A percentile compares a stretch with the other conserved stretches of the same genome.
phyloP scores from a whole-genome alignment of 192 early-diverging fungal genomes.

The Backusella mclennaniae region DNA sequence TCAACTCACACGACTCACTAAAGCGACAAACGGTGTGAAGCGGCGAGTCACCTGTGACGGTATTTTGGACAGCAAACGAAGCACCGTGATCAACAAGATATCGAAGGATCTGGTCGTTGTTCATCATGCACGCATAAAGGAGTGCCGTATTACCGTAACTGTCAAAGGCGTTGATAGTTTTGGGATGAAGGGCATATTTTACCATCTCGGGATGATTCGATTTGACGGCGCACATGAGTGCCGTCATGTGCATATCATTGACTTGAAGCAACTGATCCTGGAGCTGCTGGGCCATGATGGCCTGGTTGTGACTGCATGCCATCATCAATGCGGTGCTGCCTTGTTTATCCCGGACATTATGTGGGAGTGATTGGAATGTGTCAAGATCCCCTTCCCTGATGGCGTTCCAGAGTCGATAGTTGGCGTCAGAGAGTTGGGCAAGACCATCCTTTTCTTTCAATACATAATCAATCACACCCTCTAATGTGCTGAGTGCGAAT shows the following conservation, averaged over 20 bases:
- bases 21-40: neutral
- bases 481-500: conserved; percentile 48
- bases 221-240: conserved; percentile 39
- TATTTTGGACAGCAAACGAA: conserved; percentile 1
- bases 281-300: conserved; percentile 29
- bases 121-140: conserved; percentile 6
- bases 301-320: conserved; percentile 35
- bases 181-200: conserved; percentile 3
- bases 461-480: conserved; percentile 46
- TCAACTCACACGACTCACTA: neutral
- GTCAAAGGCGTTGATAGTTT: conserved; percentile 35
- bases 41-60: neutral
- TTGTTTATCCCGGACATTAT: conserved; percentile 37
- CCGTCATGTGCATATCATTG: conserved; percentile 41
- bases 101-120: neutral
- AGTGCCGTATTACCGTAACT: conserved; percentile 39
- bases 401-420: conserved; percentile 37
- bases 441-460: conserved; percentile 28
- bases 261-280: conserved; percentile 1
- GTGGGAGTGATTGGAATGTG: conserved; percentile 4
- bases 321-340: conserved; percentile 43
- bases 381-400: conserved; percentile 34
- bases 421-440: conserved; percentile 32
- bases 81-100: neutral
- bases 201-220: conserved; percentile 30